phyloP scores from a whole-genome alignment of 2,329 filamentous ascomycete genomes.

The Pseudogymnoascus sp. region DNA sequence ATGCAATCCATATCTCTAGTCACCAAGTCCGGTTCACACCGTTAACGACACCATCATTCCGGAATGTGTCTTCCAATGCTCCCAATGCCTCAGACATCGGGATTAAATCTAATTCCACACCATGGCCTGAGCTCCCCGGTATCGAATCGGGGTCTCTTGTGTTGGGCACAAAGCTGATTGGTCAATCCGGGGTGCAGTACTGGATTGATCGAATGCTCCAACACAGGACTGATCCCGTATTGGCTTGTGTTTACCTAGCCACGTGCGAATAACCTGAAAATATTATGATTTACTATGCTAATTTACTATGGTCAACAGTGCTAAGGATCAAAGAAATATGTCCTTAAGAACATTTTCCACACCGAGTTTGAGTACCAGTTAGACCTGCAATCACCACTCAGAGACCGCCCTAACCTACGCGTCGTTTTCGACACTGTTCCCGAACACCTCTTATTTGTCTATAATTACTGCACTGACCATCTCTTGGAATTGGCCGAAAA shows the following conservation, averaged over 20 bases:
- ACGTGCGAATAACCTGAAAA: neutral
- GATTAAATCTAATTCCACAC: neutral
- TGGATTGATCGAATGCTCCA: neutral
- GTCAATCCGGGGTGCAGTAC: neutral
- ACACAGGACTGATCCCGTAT: neutral
- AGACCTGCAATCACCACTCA: neutral
- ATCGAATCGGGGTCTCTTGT: neutral
- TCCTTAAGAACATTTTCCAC: neutral
- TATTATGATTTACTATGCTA: neutral
- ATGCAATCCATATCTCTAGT: neutral
- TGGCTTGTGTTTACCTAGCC: neutral
- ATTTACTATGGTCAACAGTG: neutral
- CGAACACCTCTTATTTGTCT: conserved; percentile 39
- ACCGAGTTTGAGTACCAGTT: neutral
- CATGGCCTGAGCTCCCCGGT: neutral
- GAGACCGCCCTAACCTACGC: conserved; percentile 29
- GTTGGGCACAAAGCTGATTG: neutral
- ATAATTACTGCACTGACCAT: conserved; percentile 37
- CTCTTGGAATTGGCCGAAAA: conserved; percentile 37
- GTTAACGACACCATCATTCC: neutral
- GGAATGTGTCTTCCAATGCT: neutral
- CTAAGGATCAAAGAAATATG: neutral
- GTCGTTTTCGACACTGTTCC: conserved; percentile 36
- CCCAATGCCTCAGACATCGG: neutral
- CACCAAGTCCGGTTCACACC: neutral